A percentile compares a stretch with the other conserved stretches of the same genome.
These are phyloP conservation scores for Camillea tinctor DNA, from an alignment of 2,329 filamentous ascomycete species.

Conservation along the genomic window DNA sequence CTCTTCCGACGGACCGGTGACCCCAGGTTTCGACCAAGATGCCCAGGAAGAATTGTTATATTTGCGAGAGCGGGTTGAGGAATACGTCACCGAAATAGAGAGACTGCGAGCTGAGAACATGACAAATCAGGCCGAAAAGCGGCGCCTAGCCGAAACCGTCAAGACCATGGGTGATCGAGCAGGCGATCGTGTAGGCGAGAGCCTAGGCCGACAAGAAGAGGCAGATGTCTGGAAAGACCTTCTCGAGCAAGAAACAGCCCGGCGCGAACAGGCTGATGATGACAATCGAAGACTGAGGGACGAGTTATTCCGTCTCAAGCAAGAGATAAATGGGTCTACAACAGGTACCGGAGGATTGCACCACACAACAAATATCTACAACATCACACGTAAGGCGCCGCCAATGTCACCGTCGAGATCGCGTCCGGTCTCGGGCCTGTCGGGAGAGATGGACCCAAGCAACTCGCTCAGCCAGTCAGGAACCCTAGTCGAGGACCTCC, in stretches of 20 bases:
- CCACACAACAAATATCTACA: slow-evolving; percentile 66
- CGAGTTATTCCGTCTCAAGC: slow-evolving; percentile 73
- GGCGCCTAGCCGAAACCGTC: slow-evolving; percentile 80
- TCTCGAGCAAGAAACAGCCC: slow-evolving; percentile 84
- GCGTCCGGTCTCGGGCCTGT: slow-evolving; percentile 49
- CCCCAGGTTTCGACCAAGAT: slow-evolving; percentile 57
- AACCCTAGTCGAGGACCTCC: slow-evolving; percentile 74
- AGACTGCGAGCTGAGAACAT: slow-evolving; percentile 75
- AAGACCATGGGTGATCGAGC: slow-evolving; percentile 49
- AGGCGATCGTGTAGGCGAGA: slow-evolving; percentile 44
- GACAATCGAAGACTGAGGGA: slow-evolving; percentile 82
- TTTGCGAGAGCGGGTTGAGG: slow-evolving; percentile 80
- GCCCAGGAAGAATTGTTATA: slow-evolving; percentile 77
- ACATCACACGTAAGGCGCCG: slow-evolving; percentile 56
- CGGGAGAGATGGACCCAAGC: slow-evolving; percentile 50
- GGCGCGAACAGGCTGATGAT: slow-evolving; percentile 86
- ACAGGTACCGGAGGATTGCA: slow-evolving; percentile 37
- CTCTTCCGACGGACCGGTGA: slow-evolving; percentile 58
- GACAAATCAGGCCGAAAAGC: slow-evolving; percentile 78
- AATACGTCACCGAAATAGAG: slow-evolving; percentile 81
- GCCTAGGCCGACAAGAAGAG: slow-evolving; percentile 56
- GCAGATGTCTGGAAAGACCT: slow-evolving; percentile 94
- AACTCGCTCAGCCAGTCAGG: slow-evolving; percentile 58
- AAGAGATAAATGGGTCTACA: slow-evolving; percentile 46
- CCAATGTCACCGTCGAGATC: slow-evolving; percentile 45